Evolutionary conservation across 129 eudicot species (phyloP), one percentile per base, ranked within the genome.

Genomic region (Silybum marianum): DNA sequence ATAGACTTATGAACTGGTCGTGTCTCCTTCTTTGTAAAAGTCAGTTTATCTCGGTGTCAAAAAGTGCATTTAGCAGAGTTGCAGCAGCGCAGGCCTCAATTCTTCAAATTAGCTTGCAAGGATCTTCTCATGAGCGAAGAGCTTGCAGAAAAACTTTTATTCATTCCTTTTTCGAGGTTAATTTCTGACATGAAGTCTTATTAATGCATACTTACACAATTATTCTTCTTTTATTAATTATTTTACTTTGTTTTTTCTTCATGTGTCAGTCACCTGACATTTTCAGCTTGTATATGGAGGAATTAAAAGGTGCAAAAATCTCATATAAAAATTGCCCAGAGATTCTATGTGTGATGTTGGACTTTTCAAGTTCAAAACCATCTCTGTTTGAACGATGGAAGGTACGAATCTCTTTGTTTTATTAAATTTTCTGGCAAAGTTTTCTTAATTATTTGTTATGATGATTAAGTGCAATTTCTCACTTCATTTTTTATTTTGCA

Each of bases 1-100:
- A 86, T 84, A 90, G 98, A 89, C 93, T 93, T 76, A 85, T 96
- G 78, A 91, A 85, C 74, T 96, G 99, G 99, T 96, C 97, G n/a
- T 88, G 91, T 84, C 83, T 96, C 79, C 93, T 96, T 12, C 78
- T 93, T 51, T 74, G 83, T 81, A 77, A 84, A 66, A 93, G 96
- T 84, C 90, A 91, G 84, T 96, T 96, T 87, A 77, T 85, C 19
- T 86, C 88, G 16, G 85, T 90, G 63, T 91, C 99, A 72, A 96
- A 88, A 87, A 91, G 82, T 82, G 99, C 98, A 68, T 76, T 96
- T 72, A 85, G 84, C 70, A 91, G 94, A 93, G 93, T 96, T 63
- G 89, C 91, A 69, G 90, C 89, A 38, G 92, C 90, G 25, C 99
- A 96, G 85, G 95, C 97, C 69, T 91, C 89, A 58, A 66, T 88